These are phyloP conservation scores for Kuraishia piskuri DNA, from an alignment of 805 yeast species.

Conservation along the genomic window DNA sequence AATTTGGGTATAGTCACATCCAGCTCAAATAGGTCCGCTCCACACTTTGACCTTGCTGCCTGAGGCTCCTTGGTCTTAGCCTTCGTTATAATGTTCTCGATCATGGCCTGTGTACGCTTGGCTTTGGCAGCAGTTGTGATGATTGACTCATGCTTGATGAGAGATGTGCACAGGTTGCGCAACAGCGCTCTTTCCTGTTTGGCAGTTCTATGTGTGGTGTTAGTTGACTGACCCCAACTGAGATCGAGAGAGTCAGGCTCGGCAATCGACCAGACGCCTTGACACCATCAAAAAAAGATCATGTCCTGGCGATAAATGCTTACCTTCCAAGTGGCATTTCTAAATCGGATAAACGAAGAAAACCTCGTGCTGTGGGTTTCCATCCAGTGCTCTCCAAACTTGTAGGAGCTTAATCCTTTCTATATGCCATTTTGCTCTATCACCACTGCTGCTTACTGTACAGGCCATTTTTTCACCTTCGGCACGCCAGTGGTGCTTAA, in stretches of 20 bases:
- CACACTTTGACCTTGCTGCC: slow-evolving; percentile 13
- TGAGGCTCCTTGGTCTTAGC: slow-evolving; percentile 29
- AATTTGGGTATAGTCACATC: slow-evolving; percentile 53
- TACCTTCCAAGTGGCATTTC: slow-evolving; percentile 6
- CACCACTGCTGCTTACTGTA: background rate
- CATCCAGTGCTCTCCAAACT: too few species aligned
- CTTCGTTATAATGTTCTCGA: slow-evolving; percentile 56
- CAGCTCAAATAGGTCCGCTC: slow-evolving; percentile 37
- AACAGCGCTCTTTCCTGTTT: slow-evolving; percentile 48
- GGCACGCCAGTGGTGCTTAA: background rate
- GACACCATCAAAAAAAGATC: background rate
- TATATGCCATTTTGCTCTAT: background rate
- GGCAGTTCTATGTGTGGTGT: slow-evolving; percentile 25
- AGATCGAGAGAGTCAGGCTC: too few species aligned
- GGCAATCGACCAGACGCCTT: too few species aligned
- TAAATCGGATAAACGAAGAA: background rate
- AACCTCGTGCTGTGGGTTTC: too few species aligned
- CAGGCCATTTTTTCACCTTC: background rate
- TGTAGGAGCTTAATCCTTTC: slow-evolving; percentile 1
- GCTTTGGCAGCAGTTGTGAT: slow-evolving; percentile 73
- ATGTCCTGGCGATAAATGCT: background rate
- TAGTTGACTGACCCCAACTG: background rate
- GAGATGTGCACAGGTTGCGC: slow-evolving; percentile 57
- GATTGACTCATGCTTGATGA: slow-evolving; percentile 63
- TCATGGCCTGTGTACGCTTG: slow-evolving; percentile 52